phyloP scores from a whole-genome alignment of 1,284 basidiomycete genomes.

The Porodaedalea pini region DNA sequence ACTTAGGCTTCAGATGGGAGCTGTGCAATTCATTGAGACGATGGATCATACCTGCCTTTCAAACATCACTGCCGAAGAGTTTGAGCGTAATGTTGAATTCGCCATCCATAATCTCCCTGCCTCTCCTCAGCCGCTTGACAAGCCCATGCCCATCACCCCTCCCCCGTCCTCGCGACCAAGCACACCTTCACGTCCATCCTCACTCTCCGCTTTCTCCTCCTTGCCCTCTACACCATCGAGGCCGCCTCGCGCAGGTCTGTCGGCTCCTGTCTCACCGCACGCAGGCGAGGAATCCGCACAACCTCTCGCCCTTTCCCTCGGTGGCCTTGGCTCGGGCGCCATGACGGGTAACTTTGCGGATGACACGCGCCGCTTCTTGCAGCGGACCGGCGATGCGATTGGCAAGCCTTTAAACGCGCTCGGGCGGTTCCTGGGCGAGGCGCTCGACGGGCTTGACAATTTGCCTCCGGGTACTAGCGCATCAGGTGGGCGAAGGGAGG shows the following conservation, averaged over 20 bases:
- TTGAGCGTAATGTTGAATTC: constrained; percentile 85
- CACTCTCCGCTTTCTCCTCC: constrained; percentile 12
- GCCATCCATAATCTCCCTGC: constrained; percentile 76
- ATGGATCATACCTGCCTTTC: constrained; percentile 95
- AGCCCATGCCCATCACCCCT: constrained; percentile 22
- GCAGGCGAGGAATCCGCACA: constrained; percentile 85
- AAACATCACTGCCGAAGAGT: constrained; percentile 89
- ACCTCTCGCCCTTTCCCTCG: constrained; percentile 64
- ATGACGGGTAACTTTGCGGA: constrained; percentile 57
- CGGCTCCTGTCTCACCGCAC: constrained; percentile 41
- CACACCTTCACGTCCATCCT: constrained; percentile 26
- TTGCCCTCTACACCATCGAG: neutral
- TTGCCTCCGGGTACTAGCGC: constrained; percentile 30
- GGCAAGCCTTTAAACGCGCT: constrained; percentile 86
- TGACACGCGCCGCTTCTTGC: constrained; percentile 78
- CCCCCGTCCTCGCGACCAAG: constrained; percentile 23
- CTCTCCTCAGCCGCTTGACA: constrained; percentile 32
- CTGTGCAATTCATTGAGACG: constrained; percentile 93
- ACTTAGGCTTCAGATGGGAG: constrained; percentile 60
- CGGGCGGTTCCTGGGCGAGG: constrained; percentile 80
- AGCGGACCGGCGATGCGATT: constrained; percentile 85
- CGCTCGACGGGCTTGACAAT: constrained; percentile 52
- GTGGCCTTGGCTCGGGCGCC: constrained; percentile 29
- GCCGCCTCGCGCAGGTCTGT: constrained; percentile 20
- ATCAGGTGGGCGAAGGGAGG: constrained; percentile 31